Base-by-base conservation (phyloP, 2,329 filamentous ascomycete species). In the Colletotrichum musicola region DNA sequence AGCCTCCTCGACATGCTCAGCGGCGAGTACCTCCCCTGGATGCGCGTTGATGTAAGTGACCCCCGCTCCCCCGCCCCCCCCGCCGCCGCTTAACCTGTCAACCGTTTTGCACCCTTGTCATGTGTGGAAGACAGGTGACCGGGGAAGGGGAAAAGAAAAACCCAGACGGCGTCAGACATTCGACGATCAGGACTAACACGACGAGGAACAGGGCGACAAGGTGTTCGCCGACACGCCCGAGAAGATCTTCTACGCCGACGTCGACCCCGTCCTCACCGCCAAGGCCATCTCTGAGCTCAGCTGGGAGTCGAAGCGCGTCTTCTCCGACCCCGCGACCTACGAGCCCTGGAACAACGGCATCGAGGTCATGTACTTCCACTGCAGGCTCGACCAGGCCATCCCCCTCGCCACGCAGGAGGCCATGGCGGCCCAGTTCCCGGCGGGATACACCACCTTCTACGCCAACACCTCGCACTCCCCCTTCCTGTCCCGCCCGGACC, bases 291-390 rank as follows among this genome's bases (percentile, higher is more conserved):
- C 5, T 51, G 70, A n/a, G 68, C 38, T 70, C 4, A 60, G 46
- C 42, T 50, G 49, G 50, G 55, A 68, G 59, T 61, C 68, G 7
- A 40, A 42, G 22, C 53, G 51, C 25, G 74, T 38, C 64, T 75
- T 76, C 7, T 72, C 72, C 4, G 75, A 72, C 20, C 44, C 64
- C 4, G 71, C 73, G 1, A 72, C 69, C 16, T 74, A 73, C 13
- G 75, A 75, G 47, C 74, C 75, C 3, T 77, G 75, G 75, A 71
- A 73, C 18, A 60, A 75, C 13, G 73, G 75, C n/a, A 73, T 77
- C 9, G 68, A 73, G 30, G 72, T 68, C 40, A 72, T 73, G 66
- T 77, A 73, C 64, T 72, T 77, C 54, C 71, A 72, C 35, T 73
- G 69, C 38, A 64, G 73, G 6, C 55, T 73, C 0, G 75, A 76